These are phyloP conservation scores for Curvularia hawaiiensis DNA, from an alignment of 2,329 filamentous ascomycete genomes.

Conservation along the genomic window DNA sequence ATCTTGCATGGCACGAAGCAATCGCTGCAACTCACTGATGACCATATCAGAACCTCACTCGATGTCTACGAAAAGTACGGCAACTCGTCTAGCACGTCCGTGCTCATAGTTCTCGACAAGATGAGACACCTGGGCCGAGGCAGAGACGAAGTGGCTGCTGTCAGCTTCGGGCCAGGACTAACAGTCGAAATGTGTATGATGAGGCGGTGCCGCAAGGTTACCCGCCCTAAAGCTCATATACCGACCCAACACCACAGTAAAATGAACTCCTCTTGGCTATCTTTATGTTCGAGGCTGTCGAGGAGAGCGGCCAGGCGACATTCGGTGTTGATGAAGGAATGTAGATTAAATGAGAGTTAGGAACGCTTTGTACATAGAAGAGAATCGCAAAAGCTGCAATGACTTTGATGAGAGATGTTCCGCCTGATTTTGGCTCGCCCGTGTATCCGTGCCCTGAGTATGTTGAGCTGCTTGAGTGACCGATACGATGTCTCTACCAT, in stretches of 20 bases:
- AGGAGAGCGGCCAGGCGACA: neutral
- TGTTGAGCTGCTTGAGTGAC: neutral
- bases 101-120: slow-evolving; percentile 69
- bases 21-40: slow-evolving; percentile 61
- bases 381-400: neutral
- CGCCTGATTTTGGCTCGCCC: neutral
- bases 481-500: neutral
- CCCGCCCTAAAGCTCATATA: neutral
- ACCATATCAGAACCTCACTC: slow-evolving; percentile 73
- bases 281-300: neutral
- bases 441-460: neutral
- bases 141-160: slow-evolving; percentile 67
- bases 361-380: neutral
- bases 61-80: slow-evolving; percentile 71
- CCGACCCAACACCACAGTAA: neutral
- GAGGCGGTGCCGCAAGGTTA: slow-evolving; percentile 48
- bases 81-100: slow-evolving; percentile 70
- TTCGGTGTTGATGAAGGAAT: neutral
- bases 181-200: slow-evolving; percentile 71
- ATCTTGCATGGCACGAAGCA: slow-evolving; percentile 68
- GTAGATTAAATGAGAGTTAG: neutral
- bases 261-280: slow-evolving; percentile 2
- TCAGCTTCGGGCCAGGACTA: slow-evolving; percentile 73
- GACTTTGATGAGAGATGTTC: neutral
- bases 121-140: slow-evolving; percentile 53